These are phyloP conservation scores for Bipolaris sorokiniana DNA, from an alignment of 2,329 filamentous ascomycete species.

Conservation along the genomic window DNA sequence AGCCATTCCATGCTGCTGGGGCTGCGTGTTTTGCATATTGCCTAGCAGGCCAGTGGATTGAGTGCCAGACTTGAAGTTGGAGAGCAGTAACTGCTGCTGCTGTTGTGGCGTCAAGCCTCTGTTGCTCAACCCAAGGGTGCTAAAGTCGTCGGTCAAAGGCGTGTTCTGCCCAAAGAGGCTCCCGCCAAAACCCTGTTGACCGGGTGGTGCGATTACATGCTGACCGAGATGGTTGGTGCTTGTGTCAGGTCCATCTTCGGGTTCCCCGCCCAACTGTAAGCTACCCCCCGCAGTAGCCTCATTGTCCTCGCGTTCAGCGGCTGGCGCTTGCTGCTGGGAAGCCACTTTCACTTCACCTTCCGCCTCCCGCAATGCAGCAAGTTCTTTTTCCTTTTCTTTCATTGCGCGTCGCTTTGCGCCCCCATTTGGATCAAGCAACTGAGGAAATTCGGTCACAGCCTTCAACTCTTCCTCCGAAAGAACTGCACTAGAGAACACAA, in stretches of 20 bases:
- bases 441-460: conserved; percentile 67
- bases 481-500: conserved; percentile 57
- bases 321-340: conserved; percentile 37
- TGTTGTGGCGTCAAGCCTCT: conserved; percentile 82
- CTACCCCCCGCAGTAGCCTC: conserved; percentile 75
- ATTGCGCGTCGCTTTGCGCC: conserved; percentile 80
- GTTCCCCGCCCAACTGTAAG: conserved; percentile 88
- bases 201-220: conserved; percentile 75
- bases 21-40: conserved; percentile 53
- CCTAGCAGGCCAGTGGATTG: conserved; percentile 62
- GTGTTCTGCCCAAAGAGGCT: conserved; percentile 44
- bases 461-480: conserved; percentile 56
- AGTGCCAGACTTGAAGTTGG: conserved; percentile 61
- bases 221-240: conserved; percentile 65
- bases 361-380: conserved; percentile 53
- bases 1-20: conserved; percentile 58
- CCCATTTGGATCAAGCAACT: conserved; percentile 81
- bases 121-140: conserved; percentile 59
- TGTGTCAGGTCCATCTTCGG: conserved; percentile 75
- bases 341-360: conserved; percentile 62
- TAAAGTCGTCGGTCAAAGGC: conserved; percentile 47
- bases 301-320: conserved; percentile 68
- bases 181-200: conserved; percentile 65
- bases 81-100: conserved; percentile 70
- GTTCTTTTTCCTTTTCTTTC: conserved; percentile 69